phyloP scores from a whole-genome alignment of 129 eudicot species.

The Oenanthe sinensis region DNA sequence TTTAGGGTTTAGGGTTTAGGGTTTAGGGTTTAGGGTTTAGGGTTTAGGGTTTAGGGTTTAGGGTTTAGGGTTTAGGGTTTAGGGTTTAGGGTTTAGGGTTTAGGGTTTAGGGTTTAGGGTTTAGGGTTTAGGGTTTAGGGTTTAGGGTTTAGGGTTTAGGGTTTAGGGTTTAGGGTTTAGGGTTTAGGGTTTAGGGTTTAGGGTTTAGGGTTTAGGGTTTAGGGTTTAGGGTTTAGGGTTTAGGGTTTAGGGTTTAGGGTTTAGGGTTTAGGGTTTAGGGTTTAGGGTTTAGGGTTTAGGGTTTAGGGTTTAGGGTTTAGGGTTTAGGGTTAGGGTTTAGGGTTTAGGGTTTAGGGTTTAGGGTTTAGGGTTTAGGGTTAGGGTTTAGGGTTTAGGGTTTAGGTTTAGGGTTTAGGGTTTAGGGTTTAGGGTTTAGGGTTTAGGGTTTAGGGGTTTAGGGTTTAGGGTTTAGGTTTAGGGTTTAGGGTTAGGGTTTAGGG shows the following conservation, averaged over 20 bases:
- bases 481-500: background rate
- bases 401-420: background rate
- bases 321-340: background rate
- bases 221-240: too few relatives aligned
- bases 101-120: background rate
- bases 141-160: background rate
- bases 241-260: too few relatives aligned
- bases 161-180: background rate
- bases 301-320: background rate
- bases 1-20: too few relatives aligned
- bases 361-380: background rate
- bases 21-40: too few relatives aligned
- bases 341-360: too few relatives aligned
- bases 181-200: background rate
- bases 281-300: background rate
- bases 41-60: too few relatives aligned
- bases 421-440: background rate
- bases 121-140: too few relatives aligned
- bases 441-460: background rate
- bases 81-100: background rate
- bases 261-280: background rate
- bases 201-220: slow-evolving; percentile 1
- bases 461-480: background rate
- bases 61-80: too few relatives aligned
- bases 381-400: background rate